Evolutionary conservation across 2,329 filamentous ascomycete genomes (phyloP).

Genomic region (Alternaria ethzedia): DNA sequence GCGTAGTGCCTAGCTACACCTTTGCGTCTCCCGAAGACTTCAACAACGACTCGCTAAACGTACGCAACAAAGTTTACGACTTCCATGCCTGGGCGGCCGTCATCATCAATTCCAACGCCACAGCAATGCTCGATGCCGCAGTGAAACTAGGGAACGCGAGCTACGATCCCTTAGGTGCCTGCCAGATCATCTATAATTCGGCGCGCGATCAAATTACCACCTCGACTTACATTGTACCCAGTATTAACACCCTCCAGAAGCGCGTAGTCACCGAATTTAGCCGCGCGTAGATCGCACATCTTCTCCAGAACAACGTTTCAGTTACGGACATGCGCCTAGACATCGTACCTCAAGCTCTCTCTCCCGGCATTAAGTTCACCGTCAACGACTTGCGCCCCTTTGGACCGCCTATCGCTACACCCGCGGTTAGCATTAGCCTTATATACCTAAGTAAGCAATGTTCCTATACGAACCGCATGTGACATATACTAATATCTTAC

Average conservation of each 20-base stretch:
- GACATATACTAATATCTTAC: neutral
- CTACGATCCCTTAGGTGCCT: constrained; percentile 67
- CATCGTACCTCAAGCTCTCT: constrained; percentile 59
- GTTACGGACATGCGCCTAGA: constrained; percentile 50
- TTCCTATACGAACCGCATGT: neutral
- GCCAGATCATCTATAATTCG: constrained; percentile 63
- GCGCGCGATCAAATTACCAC: constrained; percentile 64
- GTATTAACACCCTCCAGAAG: constrained; percentile 55
- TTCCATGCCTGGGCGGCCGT: constrained; percentile 66
- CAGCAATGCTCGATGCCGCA: constrained; percentile 61
- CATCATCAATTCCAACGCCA: constrained; percentile 68
- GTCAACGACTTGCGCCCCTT: constrained; percentile 66
- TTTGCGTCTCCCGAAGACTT: constrained; percentile 59
- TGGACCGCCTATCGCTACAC: constrained; percentile 59
- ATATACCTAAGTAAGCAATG: constrained; percentile 52
- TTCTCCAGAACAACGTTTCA: constrained; percentile 23
- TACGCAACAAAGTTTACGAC: constrained; percentile 65
- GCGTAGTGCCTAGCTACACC: constrained; percentile 57
- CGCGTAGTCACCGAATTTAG: constrained; percentile 58
- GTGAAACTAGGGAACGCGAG: constrained; percentile 60
- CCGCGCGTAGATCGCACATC: constrained; percentile 49
- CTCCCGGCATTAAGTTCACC: constrained; percentile 63
- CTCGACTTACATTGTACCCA: constrained; percentile 60
- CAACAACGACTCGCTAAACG: constrained; percentile 61
- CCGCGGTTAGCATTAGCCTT: constrained; percentile 66